phyloP scores from a whole-genome alignment of 2,329 filamentous ascomycete genomes.

The Grosmannia clavigera region DNA sequence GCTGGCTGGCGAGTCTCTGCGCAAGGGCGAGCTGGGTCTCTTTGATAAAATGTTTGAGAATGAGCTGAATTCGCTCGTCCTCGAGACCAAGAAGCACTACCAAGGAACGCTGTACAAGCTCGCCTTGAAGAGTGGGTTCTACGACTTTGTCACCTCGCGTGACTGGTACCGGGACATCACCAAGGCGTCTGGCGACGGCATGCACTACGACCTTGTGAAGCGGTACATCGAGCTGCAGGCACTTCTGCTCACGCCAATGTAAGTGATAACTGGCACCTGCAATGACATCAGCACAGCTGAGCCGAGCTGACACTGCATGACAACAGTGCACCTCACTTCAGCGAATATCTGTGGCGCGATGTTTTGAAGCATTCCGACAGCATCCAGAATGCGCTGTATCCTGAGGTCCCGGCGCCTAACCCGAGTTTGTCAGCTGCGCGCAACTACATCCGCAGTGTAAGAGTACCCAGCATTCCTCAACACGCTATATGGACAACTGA shows the following conservation, averaged over 20 bases:
- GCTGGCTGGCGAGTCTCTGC: constrained; percentile 26
- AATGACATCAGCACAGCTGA: not conserved
- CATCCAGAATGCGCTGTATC: constrained; percentile 70
- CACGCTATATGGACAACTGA: not conserved
- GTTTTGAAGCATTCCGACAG: constrained; percentile 45
- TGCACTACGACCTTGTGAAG: constrained; percentile 70
- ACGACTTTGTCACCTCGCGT: constrained; percentile 60
- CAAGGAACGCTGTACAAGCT: constrained; percentile 69
- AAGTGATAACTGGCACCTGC: not conserved
- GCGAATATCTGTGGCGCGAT: constrained; percentile 89
- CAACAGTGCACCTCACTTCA: constrained; percentile 65
- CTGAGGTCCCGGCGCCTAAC: constrained; percentile 52
- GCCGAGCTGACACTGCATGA: not conserved
- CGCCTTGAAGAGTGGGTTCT: constrained; percentile 75
- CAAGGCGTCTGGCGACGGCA: constrained; percentile 62
- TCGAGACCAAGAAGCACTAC: constrained; percentile 69
- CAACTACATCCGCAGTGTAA: constrained; percentile 57
- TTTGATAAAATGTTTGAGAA: constrained; percentile 90
- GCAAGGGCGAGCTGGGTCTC: constrained; percentile 59
- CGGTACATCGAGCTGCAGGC: constrained; percentile 69
- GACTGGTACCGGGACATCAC: constrained; percentile 84
- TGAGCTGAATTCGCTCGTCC: constrained; percentile 76
- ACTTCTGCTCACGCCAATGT: constrained; percentile 59
- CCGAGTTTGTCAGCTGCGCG: constrained; percentile 62
- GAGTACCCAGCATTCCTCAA: not conserved